These are phyloP conservation scores for Metschnikowia hibisci DNA, from an alignment of 805 yeast genomes.

Conservation along the genomic window DNA sequence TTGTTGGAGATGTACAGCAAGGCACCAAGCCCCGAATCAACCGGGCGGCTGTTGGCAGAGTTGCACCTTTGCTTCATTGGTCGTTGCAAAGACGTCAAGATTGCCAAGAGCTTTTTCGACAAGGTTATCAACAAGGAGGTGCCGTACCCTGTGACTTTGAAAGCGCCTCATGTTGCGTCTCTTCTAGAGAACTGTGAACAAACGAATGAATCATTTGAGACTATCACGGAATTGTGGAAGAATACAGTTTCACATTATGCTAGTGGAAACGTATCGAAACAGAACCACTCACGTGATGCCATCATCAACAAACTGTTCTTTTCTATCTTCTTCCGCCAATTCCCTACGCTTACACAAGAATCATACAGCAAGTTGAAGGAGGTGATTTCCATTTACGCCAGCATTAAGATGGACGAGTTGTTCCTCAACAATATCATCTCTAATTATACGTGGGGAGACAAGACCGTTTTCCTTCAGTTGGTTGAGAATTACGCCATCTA, in stretches of 20 bases:
- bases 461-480: constrained; percentile 60
- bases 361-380: constrained; percentile 57
- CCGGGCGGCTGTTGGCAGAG: constrained; percentile 43
- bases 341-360: constrained; percentile 47
- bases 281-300: constrained; percentile 61
- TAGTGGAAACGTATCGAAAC: constrained; percentile 37
- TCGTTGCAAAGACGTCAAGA: constrained; percentile 63
- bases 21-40: neutral
- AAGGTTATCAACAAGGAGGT: constrained; percentile 65
- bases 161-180: constrained; percentile 67
- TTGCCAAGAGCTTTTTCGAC: constrained; percentile 70
- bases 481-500: constrained; percentile 56
- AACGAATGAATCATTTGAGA: constrained; percentile 52
- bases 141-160: constrained; percentile 69
- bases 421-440: constrained; percentile 74
- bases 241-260: constrained; percentile 54
- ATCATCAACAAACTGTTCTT: constrained; percentile 68
- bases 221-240: constrained; percentile 59
- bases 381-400: constrained; percentile 52
- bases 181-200: constrained; percentile 60
- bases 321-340: constrained; percentile 60
- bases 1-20: constrained; percentile 45
- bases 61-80: constrained; percentile 79
- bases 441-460: constrained; percentile 64
- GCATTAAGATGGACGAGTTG: constrained; percentile 68